These are phyloP conservation scores for Schizophyllum amplum DNA, from an alignment of 1,284 basidiomycete species.

Conservation along the genomic window DNA sequence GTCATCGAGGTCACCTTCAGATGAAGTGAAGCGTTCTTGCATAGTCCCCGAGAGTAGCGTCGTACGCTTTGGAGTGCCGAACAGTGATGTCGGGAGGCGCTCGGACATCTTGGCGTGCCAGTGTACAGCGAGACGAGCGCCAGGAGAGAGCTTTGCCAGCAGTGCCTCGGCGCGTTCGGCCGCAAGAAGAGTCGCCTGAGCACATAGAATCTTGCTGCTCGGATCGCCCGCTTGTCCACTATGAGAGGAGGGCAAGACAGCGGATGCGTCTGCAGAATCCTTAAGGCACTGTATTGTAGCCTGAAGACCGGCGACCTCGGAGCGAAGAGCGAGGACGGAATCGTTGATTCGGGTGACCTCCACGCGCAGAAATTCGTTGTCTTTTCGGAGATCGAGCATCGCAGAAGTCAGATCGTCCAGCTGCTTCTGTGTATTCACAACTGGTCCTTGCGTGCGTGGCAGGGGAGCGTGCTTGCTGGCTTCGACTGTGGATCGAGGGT, in stretches of 20 bases:
- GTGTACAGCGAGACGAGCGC: not conserved
- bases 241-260: too few species aligned
- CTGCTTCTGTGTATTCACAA: not conserved
- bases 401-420: not conserved
- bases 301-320: not conserved
- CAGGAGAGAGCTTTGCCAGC: not conserved
- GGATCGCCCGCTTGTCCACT: not conserved
- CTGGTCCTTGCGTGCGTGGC: not conserved
- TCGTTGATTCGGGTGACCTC: not conserved
- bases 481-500: too few species aligned
- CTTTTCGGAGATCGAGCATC: not conserved
- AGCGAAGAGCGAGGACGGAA: not conserved
- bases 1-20: too few species aligned
- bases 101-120: not conserved
- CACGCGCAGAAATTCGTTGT: not conserved
- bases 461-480: not conserved
- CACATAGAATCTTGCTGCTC: not conserved
- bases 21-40: too few species aligned
- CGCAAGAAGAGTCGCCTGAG: not conserved
- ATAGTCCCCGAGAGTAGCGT: too few species aligned
- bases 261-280: too few species aligned
- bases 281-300: not conserved
- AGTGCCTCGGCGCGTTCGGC: not conserved
- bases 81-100: too few species aligned
- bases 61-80: too few species aligned